Percentiles rank a stretch among this genome's conserved stretches.
These are phyloP conservation scores for Neurospora tetraspora DNA, from an alignment of 495 filamentous ascomycete genomes.

Conservation along the genomic window DNA sequence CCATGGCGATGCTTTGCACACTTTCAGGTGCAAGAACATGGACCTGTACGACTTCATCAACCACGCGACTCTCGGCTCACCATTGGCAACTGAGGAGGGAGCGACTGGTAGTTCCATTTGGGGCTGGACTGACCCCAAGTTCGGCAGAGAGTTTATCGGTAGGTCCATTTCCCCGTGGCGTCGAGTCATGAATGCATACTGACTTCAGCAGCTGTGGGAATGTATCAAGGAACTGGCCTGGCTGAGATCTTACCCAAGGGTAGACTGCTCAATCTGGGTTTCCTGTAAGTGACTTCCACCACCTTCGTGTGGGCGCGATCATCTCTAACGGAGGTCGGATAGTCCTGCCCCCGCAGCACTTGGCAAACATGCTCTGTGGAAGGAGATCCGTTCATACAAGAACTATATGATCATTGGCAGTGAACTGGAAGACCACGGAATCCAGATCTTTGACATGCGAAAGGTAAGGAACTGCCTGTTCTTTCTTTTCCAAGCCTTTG, in stretches of 20 bases:
- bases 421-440: conserved; percentile 37
- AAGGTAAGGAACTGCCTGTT: conserved; percentile 20
- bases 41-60: conserved; percentile 40
- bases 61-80: conserved; percentile 7
- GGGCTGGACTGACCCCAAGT: conserved; percentile 2
- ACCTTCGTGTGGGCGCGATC: not conserved
- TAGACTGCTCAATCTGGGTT: conserved; percentile 39
- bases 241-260: conserved; percentile 36
- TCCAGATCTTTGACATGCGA: conserved; percentile 46
- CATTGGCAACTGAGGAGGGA: conserved; percentile 42
- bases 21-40: conserved; percentile 40
- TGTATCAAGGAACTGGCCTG: conserved; percentile 28
- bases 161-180: not conserved
- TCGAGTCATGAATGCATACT: not conserved
- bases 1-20: conserved; percentile 28
- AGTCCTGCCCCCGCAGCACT: not conserved
- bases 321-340: not conserved
- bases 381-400: conserved; percentile 29
- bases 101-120: not conserved
- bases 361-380: conserved; percentile 4
- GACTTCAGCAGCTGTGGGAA: not conserved
- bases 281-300: conserved; percentile 15
- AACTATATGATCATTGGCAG: conserved; percentile 40
- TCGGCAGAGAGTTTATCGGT: not conserved
- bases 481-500: conserved; percentile 11